A percentile compares a stretch with the other conserved stretches of the same genome.
These are phyloP conservation scores for Stygiomarasmius scandens DNA, from an alignment of 1,284 basidiomycete genomes.

Conservation along the genomic window DNA sequence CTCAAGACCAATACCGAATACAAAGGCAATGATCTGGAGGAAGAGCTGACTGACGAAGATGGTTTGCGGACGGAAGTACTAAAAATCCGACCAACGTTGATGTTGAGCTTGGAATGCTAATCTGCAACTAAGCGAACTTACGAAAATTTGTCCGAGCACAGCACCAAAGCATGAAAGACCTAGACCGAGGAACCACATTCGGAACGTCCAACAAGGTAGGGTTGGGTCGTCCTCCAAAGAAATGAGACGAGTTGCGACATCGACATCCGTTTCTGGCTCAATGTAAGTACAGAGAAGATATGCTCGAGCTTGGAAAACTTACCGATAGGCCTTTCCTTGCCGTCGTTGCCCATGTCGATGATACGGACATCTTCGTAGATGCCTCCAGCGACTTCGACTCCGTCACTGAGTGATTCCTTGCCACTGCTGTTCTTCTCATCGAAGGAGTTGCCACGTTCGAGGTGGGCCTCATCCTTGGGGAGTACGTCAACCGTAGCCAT, in stretches of 20 bases:
- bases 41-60: constrained; percentile 54
- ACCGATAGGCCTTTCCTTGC: too few relatives aligned
- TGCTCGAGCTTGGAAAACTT: too few relatives aligned
- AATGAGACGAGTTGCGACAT: constrained; percentile 56
- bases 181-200: constrained; percentile 60
- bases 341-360: too few relatives aligned
- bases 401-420: too few relatives aligned
- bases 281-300: too few relatives aligned
- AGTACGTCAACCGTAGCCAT: too few relatives aligned
- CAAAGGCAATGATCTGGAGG: constrained; percentile 48
- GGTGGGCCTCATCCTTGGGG: too few relatives aligned
- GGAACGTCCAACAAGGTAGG: constrained; percentile 60
- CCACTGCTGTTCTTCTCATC: too few relatives aligned
- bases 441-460: too few relatives aligned
- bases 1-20: constrained; percentile 44
- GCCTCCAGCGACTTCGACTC: background rate
- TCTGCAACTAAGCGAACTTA: constrained; percentile 23
- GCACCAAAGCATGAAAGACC: constrained; percentile 65
- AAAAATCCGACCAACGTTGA: constrained; percentile 1
- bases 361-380: too few relatives aligned
- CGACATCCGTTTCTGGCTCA: constrained; percentile 20
- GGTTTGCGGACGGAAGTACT: constrained; percentile 56
- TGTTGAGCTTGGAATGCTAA: constrained; percentile 2
- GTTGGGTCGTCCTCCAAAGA: constrained; percentile 56
- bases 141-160: constrained; percentile 39